Conservation (phyloP, 75 land plant species). For the Pinus taeda region DNA sequence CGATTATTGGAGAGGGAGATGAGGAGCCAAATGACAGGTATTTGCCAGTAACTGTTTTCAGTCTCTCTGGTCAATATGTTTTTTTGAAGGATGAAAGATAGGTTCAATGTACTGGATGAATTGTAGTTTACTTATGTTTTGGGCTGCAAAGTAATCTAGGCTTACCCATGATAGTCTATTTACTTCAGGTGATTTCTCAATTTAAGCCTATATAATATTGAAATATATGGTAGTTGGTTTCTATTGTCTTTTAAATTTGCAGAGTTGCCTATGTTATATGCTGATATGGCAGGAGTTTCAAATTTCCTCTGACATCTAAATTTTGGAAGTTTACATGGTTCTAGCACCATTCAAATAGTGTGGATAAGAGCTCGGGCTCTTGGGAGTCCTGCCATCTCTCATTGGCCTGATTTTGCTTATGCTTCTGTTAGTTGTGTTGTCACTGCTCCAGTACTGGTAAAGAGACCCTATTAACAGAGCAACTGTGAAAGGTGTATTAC, state of each 20-base stretch:
- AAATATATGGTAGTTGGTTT: neutral
- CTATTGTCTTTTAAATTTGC: neutral
- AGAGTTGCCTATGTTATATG: neutral
- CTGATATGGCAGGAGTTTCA: neutral
- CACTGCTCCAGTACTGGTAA: neutral
- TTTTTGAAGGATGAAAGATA: neutral
- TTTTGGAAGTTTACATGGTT: neutral
- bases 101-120: neutral
- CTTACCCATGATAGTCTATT: neutral
- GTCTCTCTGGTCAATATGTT: neutral
- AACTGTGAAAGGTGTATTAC: neutral
- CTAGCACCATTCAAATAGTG: neutral
- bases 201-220: neutral
- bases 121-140: too few relatives aligned
- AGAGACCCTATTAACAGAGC: neutral
- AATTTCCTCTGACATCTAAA: neutral
- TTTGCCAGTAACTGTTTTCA: neutral
- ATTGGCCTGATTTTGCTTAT: neutral
- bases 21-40: constrained; percentile 98
- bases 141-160: neutral
- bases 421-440: neutral
- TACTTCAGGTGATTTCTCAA: neutral
- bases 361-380: neutral
- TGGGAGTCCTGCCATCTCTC: neutral
- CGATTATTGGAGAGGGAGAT: constrained; percentile 96